Percentiles rank a stretch among this genome's conserved stretches.
Evolutionary conservation across 2,329 filamentous ascomycete genomes (phyloP).

Genomic region (Fusarium compactum): DNA sequence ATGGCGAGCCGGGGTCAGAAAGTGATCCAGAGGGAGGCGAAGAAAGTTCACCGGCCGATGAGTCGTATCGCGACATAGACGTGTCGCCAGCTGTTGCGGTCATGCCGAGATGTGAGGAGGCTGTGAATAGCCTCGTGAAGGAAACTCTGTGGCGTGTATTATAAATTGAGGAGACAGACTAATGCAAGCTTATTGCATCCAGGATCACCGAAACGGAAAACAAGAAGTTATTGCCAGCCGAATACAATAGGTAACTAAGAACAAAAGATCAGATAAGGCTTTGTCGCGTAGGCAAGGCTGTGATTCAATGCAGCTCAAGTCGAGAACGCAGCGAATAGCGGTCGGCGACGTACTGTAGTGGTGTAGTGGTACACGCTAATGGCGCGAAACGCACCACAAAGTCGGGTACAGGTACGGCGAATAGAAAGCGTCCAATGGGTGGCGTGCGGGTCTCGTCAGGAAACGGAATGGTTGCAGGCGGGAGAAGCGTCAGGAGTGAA

Average conservation of each 20-base stretch:
- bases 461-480: constrained; percentile 41
- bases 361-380: constrained; percentile 38
- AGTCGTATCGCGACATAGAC: constrained; percentile 58
- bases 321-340: constrained; percentile 37
- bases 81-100: constrained; percentile 49
- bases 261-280: constrained; percentile 34
- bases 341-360: constrained; percentile 24
- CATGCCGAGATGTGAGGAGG: constrained; percentile 41
- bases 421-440: constrained; percentile 26
- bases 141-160: constrained; percentile 19
- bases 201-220: constrained; percentile 2
- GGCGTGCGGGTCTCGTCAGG: constrained; percentile 38
- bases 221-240: not conserved
- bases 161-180: constrained; percentile 1
- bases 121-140: constrained; percentile 7
- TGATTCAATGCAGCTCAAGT: constrained; percentile 35
- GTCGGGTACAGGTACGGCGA: constrained; percentile 40
- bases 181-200: constrained; percentile 16
- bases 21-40: constrained; percentile 64
- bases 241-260: not conserved
- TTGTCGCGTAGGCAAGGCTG: constrained; percentile 37
- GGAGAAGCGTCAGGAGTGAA: constrained; percentile 40
- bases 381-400: constrained; percentile 32
- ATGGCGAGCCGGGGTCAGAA: constrained; percentile 63
- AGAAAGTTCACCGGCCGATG: constrained; percentile 63